Percentiles rank a stretch among this genome's conserved stretches.
phyloP scores from a whole-genome alignment of 2,329 filamentous ascomycete species.

The Drechslerella coelobrocha region DNA sequence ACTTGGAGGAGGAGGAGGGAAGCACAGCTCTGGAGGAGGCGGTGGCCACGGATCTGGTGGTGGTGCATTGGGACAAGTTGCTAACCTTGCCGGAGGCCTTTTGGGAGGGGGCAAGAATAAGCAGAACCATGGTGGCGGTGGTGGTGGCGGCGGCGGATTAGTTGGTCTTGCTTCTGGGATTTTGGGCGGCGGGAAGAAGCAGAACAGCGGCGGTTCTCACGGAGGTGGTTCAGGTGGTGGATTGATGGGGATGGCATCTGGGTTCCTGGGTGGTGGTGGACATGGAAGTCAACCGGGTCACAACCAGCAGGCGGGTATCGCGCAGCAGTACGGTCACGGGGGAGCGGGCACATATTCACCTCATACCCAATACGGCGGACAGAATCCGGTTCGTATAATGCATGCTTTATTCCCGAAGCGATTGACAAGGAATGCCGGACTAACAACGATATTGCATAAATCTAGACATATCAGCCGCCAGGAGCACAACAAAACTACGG shows the following conservation, averaged over 20 bases:
- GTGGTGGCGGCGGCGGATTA: constrained; percentile 46
- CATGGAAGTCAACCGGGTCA: constrained; percentile 33
- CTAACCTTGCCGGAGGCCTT: constrained; percentile 48
- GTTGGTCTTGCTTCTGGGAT: constrained; percentile 52
- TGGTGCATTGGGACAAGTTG: constrained; percentile 35
- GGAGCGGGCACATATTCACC: constrained; percentile 36
- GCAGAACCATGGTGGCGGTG: constrained; percentile 41
- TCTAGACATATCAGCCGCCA: constrained; percentile 45
- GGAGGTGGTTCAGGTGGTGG: constrained; percentile 32
- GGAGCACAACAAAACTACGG: constrained; percentile 23
- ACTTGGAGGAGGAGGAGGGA: constrained; percentile 16
- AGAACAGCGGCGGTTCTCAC: constrained; percentile 22
- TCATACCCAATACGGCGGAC: constrained; percentile 35
- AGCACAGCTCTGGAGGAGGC: constrained; percentile 20
- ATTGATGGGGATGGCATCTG: constrained; percentile 42
- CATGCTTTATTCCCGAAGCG: background rate
- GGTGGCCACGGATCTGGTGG: constrained; percentile 47
- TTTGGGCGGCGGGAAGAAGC: constrained; percentile 51
- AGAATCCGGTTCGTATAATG: constrained; percentile 27
- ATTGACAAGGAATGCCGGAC: background rate
- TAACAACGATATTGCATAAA: background rate
- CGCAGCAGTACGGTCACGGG: constrained; percentile 49
- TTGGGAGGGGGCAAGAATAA: constrained; percentile 52
- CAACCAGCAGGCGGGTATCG: constrained; percentile 31
- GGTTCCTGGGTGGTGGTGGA: constrained; percentile 36